Evolutionary conservation across 805 yeast species (phyloP).

Genomic region (Wickerhamomyces strasburgensis): DNA sequence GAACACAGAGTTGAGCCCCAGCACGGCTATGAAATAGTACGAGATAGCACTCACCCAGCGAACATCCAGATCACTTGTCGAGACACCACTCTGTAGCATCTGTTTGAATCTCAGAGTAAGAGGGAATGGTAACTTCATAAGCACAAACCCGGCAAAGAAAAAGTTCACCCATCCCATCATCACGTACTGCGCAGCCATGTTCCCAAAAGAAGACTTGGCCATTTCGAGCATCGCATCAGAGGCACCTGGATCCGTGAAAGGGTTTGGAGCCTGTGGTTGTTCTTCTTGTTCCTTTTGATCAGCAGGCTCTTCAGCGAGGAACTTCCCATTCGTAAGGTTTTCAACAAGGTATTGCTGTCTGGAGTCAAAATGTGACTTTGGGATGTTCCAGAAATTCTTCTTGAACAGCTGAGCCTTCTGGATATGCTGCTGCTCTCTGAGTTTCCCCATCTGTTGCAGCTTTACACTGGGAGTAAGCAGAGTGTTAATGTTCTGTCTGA

Average conservation of each 20-base stretch:
- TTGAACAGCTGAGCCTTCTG: constrained; percentile 55
- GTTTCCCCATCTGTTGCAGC: constrained; percentile 42
- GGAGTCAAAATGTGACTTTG: constrained; percentile 44
- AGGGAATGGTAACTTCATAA: constrained; percentile 88
- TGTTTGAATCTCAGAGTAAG: constrained; percentile 83
- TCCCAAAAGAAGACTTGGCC: constrained; percentile 78
- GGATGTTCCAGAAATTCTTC: constrained; percentile 46
- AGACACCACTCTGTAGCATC: constrained; percentile 86
- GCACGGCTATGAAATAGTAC: constrained; percentile 87
- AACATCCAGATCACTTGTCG: constrained; percentile 79
- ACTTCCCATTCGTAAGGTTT: constrained; percentile 40
- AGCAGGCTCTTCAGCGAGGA: constrained; percentile 40
- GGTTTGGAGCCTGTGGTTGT: constrained; percentile 39
- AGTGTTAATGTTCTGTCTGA: constrained; percentile 63
- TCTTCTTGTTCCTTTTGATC: constrained; percentile 15
- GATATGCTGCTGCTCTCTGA: constrained; percentile 62
- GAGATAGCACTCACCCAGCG: constrained; percentile 91
- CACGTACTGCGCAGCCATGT: constrained; percentile 84
- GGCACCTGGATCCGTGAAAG: constrained; percentile 65
- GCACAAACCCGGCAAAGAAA: constrained; percentile 86
- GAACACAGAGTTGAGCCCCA: constrained; percentile 80
- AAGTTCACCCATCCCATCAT: constrained; percentile 96
- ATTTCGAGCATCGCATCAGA: constrained; percentile 70
- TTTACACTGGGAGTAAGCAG: constrained; percentile 55
- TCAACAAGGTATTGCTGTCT: constrained; percentile 47